phyloP scores from a whole-genome alignment of 169 alveolate species.

The Cryptosporidium parvum region DNA sequence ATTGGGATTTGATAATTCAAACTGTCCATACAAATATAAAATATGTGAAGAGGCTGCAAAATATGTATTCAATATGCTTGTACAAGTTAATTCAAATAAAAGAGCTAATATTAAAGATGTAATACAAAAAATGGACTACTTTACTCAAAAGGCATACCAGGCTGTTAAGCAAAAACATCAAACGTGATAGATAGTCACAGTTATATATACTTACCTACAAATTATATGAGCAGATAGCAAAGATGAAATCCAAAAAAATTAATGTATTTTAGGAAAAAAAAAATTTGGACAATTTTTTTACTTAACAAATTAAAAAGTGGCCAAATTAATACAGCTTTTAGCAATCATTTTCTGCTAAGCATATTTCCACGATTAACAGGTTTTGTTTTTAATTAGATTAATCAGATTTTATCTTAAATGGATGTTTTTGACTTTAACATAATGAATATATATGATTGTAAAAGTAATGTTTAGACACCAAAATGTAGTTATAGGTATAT shows the following conservation, averaged over 20 bases:
- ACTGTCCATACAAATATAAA: conserved; percentile 44
- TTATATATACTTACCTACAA: background rate
- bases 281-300: background rate
- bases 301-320: background rate
- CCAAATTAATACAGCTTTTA: background rate
- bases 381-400: background rate
- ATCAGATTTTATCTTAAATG: background rate
- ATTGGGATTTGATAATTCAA: conserved; percentile 53
- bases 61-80: conserved; percentile 63
- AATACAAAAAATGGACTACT: conserved; percentile 48
- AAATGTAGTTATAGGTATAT: conserved; percentile 4
- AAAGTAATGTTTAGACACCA: background rate
- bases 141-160: conserved; percentile 72
- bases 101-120: conserved; percentile 66
- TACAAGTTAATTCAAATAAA: conserved; percentile 64
- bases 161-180: conserved; percentile 46
- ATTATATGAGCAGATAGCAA: background rate
- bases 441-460: background rate
- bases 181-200: background rate
- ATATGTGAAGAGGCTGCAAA: conserved; percentile 75
- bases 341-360: background rate
- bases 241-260: background rate
- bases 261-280: background rate
- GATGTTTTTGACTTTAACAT: background rate
- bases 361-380: background rate